Evolutionary conservation across 768 basidiomycete genomes (phyloP).

Genomic region (Tylopilus plumbeoviolaceoides): DNA sequence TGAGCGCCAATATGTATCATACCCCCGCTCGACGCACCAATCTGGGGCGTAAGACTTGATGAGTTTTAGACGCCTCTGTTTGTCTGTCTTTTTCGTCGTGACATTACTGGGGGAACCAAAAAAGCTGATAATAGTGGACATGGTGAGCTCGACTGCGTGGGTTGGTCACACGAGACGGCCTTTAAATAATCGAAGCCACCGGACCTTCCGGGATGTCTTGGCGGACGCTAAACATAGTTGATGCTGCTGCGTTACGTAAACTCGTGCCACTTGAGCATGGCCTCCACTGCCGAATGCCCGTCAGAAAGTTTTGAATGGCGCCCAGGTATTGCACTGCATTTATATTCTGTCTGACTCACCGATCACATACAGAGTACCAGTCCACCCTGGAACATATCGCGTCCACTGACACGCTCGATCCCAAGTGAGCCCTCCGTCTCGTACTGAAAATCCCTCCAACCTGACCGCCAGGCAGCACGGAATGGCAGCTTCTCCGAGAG

Average conservation of each 20-base stretch:
- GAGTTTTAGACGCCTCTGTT: slow-evolving; percentile 36
- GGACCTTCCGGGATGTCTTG: too few species aligned
- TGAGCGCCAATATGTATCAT: background rate
- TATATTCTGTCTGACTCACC: background rate
- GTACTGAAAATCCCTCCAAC: slow-evolving; percentile 3
- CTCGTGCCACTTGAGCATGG: too few species aligned
- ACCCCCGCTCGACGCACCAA: slow-evolving; percentile 47
- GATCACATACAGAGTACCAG: slow-evolving; percentile 50
- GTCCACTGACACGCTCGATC: slow-evolving; percentile 62
- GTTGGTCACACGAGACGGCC: background rate
- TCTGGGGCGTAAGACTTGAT: slow-evolving; percentile 69
- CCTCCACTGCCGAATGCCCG: slow-evolving; percentile 10
- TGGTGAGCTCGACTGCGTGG: background rate
- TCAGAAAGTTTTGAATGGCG: slow-evolving; percentile 45
- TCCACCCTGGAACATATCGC: slow-evolving; percentile 57
- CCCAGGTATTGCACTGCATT: slow-evolving; percentile 38
- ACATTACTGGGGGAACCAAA: slow-evolving; percentile 2
- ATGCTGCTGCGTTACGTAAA: too few species aligned
- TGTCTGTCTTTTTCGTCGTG: slow-evolving; percentile 19
- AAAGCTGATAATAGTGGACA: slow-evolving; percentile 15
- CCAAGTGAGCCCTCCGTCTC: slow-evolving; percentile 22
- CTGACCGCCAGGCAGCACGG: slow-evolving; percentile 40
- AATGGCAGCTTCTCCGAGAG: slow-evolving; percentile 68
- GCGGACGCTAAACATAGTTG: too few species aligned
- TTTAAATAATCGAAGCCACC: background rate